These are phyloP conservation scores for Rosellinia necatrix DNA, from an alignment of 2,329 filamentous ascomycete genomes.

Conservation along the genomic window DNA sequence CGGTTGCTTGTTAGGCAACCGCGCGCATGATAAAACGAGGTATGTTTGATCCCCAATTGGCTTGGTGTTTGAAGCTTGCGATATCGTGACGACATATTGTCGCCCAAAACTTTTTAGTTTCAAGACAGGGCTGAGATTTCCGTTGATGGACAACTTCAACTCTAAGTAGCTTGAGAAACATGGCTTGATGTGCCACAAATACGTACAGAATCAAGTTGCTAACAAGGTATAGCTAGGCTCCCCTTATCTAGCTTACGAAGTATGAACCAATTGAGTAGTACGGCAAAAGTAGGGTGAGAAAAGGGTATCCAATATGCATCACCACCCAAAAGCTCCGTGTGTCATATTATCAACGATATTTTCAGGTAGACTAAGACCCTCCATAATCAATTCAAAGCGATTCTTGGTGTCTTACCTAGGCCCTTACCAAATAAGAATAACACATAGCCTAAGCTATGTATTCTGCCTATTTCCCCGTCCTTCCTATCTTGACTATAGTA, in stretches of 20 bases:
- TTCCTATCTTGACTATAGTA: too few species aligned
- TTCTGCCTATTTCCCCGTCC: too few species aligned
- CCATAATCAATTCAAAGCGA: too few species aligned
- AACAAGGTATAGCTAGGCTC: not conserved
- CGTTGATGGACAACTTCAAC: conserved; percentile 37
- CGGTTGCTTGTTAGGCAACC: conserved; percentile 38
- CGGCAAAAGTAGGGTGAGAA: not conserved
- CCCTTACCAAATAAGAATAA: too few species aligned
- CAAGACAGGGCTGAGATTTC: conserved; percentile 44
- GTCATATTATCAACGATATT: too few species aligned
- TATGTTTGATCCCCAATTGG: conserved; percentile 18
- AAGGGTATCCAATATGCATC: too few species aligned
- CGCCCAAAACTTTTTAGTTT: conserved; percentile 42
- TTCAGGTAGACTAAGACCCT: too few species aligned
- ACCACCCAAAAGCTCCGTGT: too few species aligned
- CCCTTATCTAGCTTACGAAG: not conserved
- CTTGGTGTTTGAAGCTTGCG: not conserved
- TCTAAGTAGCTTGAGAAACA: conserved; percentile 14
- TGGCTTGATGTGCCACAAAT: not conserved
- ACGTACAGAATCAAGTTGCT: not conserved
- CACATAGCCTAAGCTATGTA: too few species aligned
- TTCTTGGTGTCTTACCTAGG: too few species aligned
- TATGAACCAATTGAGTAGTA: not conserved
- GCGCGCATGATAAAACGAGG: conserved; percentile 7
- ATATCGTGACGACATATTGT: conserved; percentile 39